Conservation (phyloP, 768 basidiomycete species). For the Inosperma sp. region DNA sequence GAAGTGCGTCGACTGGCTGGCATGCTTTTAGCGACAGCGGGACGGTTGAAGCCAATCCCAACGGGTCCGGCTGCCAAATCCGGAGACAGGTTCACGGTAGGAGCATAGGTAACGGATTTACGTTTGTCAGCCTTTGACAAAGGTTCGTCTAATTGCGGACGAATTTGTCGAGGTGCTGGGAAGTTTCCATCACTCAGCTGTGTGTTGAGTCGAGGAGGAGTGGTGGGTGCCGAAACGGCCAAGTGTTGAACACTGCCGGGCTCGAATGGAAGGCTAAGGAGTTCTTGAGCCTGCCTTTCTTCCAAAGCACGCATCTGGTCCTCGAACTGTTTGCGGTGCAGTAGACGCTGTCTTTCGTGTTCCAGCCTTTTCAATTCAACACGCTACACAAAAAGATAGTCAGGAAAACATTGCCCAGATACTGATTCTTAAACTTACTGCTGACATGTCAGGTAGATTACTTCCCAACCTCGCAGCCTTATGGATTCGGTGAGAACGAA, state of each 20-base stretch:
- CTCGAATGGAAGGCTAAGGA: slow-evolving; percentile 73
- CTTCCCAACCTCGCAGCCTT: slow-evolving; percentile 80
- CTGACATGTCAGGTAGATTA: slow-evolving; percentile 83
- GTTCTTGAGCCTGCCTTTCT: slow-evolving; percentile 83
- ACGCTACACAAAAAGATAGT: slow-evolving; percentile 49
- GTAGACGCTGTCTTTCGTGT: slow-evolving; percentile 82
- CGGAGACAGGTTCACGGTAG: slow-evolving; percentile 69
- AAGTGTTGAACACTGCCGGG: slow-evolving; percentile 60
- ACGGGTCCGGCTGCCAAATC: slow-evolving; percentile 48
- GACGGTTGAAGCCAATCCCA: slow-evolving; percentile 54
- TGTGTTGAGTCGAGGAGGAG: slow-evolving; percentile 76
- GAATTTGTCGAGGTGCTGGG: slow-evolving; percentile 36
- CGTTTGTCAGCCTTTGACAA: slow-evolving; percentile 77
- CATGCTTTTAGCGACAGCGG: slow-evolving; percentile 85
- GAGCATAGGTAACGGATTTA: slow-evolving; percentile 83
- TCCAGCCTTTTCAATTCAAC: slow-evolving; percentile 88
- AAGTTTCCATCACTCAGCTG: slow-evolving; percentile 57
- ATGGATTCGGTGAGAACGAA: slow-evolving; percentile 15
- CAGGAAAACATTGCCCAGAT: slow-evolving; percentile 2
- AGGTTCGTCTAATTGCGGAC: slow-evolving; percentile 55
- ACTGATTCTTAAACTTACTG: slow-evolving; percentile 48
- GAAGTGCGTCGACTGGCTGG: slow-evolving; percentile 88
- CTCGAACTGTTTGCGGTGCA: slow-evolving; percentile 90
- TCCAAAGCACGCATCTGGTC: slow-evolving; percentile 95
- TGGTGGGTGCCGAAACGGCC: slow-evolving; percentile 86